Evolutionary conservation across 2,329 filamentous ascomycete species (phyloP).

Genomic region (Exophiala viscosa): DNA sequence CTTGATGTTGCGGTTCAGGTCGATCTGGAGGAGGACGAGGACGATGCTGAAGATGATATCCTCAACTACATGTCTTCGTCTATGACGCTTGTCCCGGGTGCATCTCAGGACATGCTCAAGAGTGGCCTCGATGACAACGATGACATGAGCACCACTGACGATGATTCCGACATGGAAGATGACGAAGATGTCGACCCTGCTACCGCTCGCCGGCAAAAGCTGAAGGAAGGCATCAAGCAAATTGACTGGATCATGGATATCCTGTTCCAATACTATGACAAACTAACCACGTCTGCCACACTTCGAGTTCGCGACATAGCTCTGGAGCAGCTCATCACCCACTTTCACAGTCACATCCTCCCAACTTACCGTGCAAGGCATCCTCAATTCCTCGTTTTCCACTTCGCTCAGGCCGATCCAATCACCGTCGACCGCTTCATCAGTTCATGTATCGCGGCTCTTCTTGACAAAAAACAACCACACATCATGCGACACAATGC

Average conservation of each 20-base stretch:
- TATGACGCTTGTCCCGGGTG: conserved; percentile 29
- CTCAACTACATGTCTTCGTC: conserved; percentile 50
- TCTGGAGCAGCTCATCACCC: conserved; percentile 74
- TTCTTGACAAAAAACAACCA: conserved; percentile 66
- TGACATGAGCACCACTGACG: conserved; percentile 45
- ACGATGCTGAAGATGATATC: conserved; percentile 74
- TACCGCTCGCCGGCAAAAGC: conserved; percentile 57
- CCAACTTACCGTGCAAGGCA: conserved; percentile 89
- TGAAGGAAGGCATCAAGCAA: conserved; percentile 82
- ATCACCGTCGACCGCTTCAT: conserved; percentile 78
- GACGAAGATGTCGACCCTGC: conserved; percentile 55
- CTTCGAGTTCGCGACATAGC: conserved; percentile 66
- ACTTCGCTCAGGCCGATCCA: conserved; percentile 81
- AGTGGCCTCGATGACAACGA: conserved; percentile 47
- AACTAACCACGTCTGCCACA: conserved; percentile 32
- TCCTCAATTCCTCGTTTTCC: conserved; percentile 92
- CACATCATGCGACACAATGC: conserved; percentile 76
- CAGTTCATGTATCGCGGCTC: conserved; percentile 68
- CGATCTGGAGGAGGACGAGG: conserved; percentile 87
- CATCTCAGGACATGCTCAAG: conserved; percentile 43
- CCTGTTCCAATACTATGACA: conserved; percentile 78
- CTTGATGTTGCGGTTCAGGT: conserved; percentile 94
- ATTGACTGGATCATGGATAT: conserved; percentile 86
- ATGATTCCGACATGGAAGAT: conserved; percentile 67
- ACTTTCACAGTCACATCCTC: conserved; percentile 83